Percentiles rank a stretch among this genome's conserved stretches.
These are phyloP conservation scores for Nissolia schottii DNA, from an alignment of 306 rosid genomes.

Conservation along the genomic window DNA sequence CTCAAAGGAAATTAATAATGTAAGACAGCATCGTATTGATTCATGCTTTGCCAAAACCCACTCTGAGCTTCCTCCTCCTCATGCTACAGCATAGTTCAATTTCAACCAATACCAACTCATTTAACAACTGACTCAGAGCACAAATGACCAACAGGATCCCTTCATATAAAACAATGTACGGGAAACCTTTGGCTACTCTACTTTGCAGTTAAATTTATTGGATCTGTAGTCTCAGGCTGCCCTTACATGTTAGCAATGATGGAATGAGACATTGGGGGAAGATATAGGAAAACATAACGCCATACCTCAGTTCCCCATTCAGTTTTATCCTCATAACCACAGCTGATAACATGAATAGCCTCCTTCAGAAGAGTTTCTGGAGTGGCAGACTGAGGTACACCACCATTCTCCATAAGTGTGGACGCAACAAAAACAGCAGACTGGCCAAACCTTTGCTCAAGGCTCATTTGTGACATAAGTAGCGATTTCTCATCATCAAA, in stretches of 20 bases:
- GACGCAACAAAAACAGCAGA: conserved; percentile 93
- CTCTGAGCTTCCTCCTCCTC: not conserved
- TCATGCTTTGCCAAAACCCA: not conserved
- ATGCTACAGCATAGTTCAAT: not conserved
- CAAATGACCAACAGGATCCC: not conserved
- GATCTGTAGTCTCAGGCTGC: not conserved
- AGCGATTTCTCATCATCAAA: conserved; percentile 88
- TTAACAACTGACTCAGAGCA: not conserved
- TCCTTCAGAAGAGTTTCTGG: conserved; percentile 96
- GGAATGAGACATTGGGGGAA: too few relatives aligned
- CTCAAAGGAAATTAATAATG: not conserved
- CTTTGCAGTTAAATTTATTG: not conserved
- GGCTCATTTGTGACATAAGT: conserved; percentile 89
- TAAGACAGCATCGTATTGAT: not conserved
- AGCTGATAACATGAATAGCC: conserved; percentile 98
- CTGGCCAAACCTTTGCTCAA: conserved; percentile 93
- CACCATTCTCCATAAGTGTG: conserved; percentile 97
- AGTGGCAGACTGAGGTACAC: conserved; percentile 95
- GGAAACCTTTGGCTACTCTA: not conserved
- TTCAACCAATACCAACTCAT: not conserved
- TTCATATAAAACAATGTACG: not conserved
- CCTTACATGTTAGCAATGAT: not conserved
- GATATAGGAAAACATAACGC: not conserved
- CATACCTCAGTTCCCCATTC: conserved; percentile 95
- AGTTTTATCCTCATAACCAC: conserved; percentile 93